Conservation (phyloP, 495 filamentous ascomycete genomes). For the Hamigera avellanea region DNA sequence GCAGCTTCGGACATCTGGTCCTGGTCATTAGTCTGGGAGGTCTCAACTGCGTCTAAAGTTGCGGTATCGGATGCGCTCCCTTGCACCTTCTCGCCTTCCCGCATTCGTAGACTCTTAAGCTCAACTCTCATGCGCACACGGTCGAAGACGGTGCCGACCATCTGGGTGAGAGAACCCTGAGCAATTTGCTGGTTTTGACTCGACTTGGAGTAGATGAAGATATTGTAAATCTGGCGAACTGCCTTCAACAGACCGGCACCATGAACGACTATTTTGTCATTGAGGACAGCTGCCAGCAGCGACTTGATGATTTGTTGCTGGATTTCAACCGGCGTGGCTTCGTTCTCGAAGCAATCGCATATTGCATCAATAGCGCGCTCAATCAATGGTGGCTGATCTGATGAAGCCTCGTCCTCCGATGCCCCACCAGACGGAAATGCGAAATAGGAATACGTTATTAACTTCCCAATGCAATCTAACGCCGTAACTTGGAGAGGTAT, state of each 20-base stretch:
- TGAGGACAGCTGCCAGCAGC: conserved; percentile 84
- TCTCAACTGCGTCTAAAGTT: conserved; percentile 24
- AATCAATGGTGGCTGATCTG: conserved; percentile 57
- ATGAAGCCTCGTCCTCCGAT: conserved; percentile 33
- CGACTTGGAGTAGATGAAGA: conserved; percentile 88
- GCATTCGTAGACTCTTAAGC: conserved; percentile 64
- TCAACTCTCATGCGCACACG: conserved; percentile 77
- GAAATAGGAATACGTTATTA: conserved; percentile 98
- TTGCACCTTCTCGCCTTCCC: conserved; percentile 26
- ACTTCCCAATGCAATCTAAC: conserved; percentile 94
- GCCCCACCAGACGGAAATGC: conserved; percentile 46
- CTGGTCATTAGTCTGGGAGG: conserved; percentile 25
- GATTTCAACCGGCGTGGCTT: conserved; percentile 78
- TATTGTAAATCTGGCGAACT: conserved; percentile 97
- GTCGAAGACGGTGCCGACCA: conserved; percentile 97
- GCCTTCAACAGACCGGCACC: conserved; percentile 94
- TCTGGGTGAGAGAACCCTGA: conserved; percentile 92
- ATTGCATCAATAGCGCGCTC: conserved; percentile 98
- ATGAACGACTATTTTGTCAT: conserved; percentile 97
- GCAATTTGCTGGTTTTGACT: conserved; percentile 91
- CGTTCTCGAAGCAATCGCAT: conserved; percentile 97
- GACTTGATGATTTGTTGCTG: conserved; percentile 98
- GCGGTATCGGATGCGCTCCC: conserved; percentile 20
- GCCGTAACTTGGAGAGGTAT: conserved; percentile 78
- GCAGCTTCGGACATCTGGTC: conserved; percentile 40